Percentiles rank a stretch among this genome's conserved stretches.
phyloP scores from a whole-genome alignment of 768 basidiomycete genomes.

The Mycena sanguinolenta region DNA sequence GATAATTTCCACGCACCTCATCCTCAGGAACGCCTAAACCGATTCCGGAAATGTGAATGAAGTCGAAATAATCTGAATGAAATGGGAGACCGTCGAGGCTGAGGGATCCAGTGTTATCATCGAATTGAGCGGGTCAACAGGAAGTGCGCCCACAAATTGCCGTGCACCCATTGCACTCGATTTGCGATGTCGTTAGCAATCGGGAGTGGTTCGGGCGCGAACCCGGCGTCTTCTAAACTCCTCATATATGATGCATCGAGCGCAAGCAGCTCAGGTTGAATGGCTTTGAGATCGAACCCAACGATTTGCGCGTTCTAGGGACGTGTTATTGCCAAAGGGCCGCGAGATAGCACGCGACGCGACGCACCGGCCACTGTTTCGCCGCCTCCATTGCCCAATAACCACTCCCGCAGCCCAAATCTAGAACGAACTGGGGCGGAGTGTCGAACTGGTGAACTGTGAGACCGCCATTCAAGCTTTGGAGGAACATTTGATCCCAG shows the following conservation, averaged over 20 bases:
- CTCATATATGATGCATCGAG: slow-evolving; percentile 42
- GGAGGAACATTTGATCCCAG: slow-evolving; percentile 79
- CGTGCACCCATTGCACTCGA: slow-evolving; percentile 76
- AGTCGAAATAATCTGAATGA: slow-evolving; percentile 68
- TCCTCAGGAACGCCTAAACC: slow-evolving; percentile 81
- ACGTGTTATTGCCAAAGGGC: slow-evolving; percentile 3
- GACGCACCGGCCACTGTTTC: slow-evolving; percentile 69
- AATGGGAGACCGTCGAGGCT: slow-evolving; percentile 80
- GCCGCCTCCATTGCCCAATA: slow-evolving; percentile 81
- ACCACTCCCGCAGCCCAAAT: slow-evolving; percentile 80
- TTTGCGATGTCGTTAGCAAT: slow-evolving; percentile 52
- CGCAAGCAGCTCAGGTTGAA: slow-evolving; percentile 66
- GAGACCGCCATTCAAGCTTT: slow-evolving; percentile 59
- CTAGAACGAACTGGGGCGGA: slow-evolving; percentile 68
- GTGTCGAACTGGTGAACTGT: slow-evolving; percentile 67
- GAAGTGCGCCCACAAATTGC: slow-evolving; percentile 66
- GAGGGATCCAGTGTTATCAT: slow-evolving; percentile 18
- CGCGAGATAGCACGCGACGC: slow-evolving; percentile 15
- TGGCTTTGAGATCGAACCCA: slow-evolving; percentile 69
- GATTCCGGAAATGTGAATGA: slow-evolving; percentile 73
- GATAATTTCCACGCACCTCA: slow-evolving; percentile 58
- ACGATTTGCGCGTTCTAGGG: slow-evolving; percentile 65
- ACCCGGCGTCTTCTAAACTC: slow-evolving; percentile 29
- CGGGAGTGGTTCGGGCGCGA: slow-evolving; percentile 18
- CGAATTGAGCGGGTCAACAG: slow-evolving; percentile 11